Base-by-base conservation (phyloP, 257 asterid genomes). In the Apocynum venetum region DNA sequence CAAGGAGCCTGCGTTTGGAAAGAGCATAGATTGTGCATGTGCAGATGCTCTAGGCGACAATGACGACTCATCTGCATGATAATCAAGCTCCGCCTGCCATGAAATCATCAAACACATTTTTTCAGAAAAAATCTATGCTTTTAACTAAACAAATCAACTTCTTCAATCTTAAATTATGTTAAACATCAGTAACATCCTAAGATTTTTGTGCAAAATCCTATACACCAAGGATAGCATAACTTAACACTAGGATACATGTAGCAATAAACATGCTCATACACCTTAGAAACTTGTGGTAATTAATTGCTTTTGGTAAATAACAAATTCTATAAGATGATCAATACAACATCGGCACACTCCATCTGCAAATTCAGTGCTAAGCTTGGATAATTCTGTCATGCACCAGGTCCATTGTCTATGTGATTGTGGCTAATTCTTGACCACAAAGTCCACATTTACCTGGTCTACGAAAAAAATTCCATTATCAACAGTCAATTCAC, bases 11-110 rank as follows among this genome's bases (percentile, higher is more conserved):
- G 84, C 76, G 71, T 86, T 86, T 25, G 83, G 66, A 49, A 81
- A 71, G 74, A 69, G 81, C 69, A 76, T 74, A 51, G 85, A 68
- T 74, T 85, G 88, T 49, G 80, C 55, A 67, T 81, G 88, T 1
- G 57, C 73, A 6, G 80, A 86, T 65, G 84, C 77, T 78, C 85
- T 84, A 17, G 89, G 88, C 4, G 89, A 84, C 78, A 80, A 65
- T 72, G 89, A 79, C 52, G 82, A 84, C 72, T 86, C 89, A 52
- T 84, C 89, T 44, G 84, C 88, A 52, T 80, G 76, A 71, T 78
- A 79, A 74, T 86, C 88, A 44, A 86, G 83, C 80, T 86, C 89
- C 56, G 73, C 71, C 89, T 86, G 73, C 80, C 43, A 73, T 2
- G 65, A 51, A 40, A 70, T 51, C 11, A 61, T 19, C 25, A 48